Evolutionary conservation across 441 rosid species (phyloP).

Genomic region (Gossypium schwendimanii): DNA sequence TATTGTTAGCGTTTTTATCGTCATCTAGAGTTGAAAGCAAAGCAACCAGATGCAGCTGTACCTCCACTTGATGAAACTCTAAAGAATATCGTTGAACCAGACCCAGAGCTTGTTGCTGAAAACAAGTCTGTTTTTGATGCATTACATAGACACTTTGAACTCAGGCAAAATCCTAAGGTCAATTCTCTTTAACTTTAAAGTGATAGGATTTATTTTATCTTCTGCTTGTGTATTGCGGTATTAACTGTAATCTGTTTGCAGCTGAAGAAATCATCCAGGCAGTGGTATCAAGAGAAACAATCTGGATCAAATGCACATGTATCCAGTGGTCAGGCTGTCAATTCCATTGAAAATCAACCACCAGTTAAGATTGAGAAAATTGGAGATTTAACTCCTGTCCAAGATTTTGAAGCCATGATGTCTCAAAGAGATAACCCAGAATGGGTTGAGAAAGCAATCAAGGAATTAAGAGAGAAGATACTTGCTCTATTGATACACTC

Average conservation of each 20-base stretch:
- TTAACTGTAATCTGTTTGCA: slow-evolving; percentile 27
- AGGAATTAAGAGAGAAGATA: slow-evolving; percentile 52
- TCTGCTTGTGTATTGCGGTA: slow-evolving; percentile 1
- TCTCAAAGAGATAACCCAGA: slow-evolving; percentile 68
- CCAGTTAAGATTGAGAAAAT: slow-evolving; percentile 30
- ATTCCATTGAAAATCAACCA: slow-evolving; percentile 24
- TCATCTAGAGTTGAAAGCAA: slow-evolving; percentile 72
- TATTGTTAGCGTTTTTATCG: slow-evolving; percentile 65
- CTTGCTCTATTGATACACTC: slow-evolving; percentile 36
- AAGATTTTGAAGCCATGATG: slow-evolving; percentile 82
- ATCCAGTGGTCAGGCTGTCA: slow-evolving; percentile 23
- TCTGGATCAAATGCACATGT: slow-evolving; percentile 47
- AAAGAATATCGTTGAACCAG: slow-evolving; percentile 65
- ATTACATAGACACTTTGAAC: slow-evolving; percentile 51
- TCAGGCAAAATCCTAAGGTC: slow-evolving; percentile 83
- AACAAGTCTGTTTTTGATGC: slow-evolving; percentile 43
- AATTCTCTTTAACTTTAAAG: not conserved
- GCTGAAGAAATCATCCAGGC: slow-evolving; percentile 59
- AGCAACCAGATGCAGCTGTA: slow-evolving; percentile 58
- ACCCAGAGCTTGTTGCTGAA: slow-evolving; percentile 45
- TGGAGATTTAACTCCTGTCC: slow-evolving; percentile 59
- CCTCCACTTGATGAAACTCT: slow-evolving; percentile 75
- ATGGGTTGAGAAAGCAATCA: slow-evolving; percentile 59
- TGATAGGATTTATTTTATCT: slow-evolving; percentile 4
- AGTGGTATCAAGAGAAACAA: slow-evolving; percentile 46